Conservation (phyloP, 805 yeast species). For the Grigorovia humatica region DNA sequence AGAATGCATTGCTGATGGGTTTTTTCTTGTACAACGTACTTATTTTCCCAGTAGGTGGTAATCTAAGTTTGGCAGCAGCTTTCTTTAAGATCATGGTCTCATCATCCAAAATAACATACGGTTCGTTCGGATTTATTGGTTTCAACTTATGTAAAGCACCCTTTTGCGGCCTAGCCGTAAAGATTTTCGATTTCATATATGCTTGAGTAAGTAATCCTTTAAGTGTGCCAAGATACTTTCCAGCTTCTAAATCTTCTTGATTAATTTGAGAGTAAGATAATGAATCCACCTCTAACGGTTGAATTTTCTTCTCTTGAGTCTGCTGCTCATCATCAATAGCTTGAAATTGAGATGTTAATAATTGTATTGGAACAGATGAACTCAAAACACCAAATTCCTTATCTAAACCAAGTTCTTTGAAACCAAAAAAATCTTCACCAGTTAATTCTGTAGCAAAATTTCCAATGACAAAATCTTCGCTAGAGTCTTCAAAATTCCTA, state of each 20-base stretch:
- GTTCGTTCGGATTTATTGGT: slow-evolving; percentile 16
- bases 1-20: slow-evolving; percentile 41
- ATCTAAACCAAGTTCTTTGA: slow-evolving; percentile 85
- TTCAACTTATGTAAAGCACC: slow-evolving; percentile 10
- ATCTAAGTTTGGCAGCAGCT: slow-evolving; percentile 54
- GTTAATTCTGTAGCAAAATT: slow-evolving; percentile 79
- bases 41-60: slow-evolving; percentile 88
- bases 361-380: slow-evolving; percentile 79
- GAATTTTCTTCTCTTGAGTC: slow-evolving; percentile 39
- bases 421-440: slow-evolving; percentile 98
- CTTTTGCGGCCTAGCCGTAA: slow-evolving; percentile 35
- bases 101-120: slow-evolving; percentile 62
- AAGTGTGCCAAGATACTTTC: slow-evolving; percentile 40
- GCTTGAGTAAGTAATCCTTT: slow-evolving; percentile 42
- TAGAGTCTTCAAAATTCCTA: slow-evolving; percentile 72
- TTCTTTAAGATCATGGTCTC: slow-evolving; percentile 76
- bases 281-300: slow-evolving; percentile 56
- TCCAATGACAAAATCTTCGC: slow-evolving; percentile 90
- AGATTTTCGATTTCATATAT: slow-evolving; percentile 33
- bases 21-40: slow-evolving; percentile 62
- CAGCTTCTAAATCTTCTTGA: slow-evolving; percentile 40
- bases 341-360: slow-evolving; percentile 47
- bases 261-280: slow-evolving; percentile 43
- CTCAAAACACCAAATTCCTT: slow-evolving; percentile 81
- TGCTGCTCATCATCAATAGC: slow-evolving; percentile 57